Conservation (phyloP, 257 asterid genomes). For the Solanum neorickii region DNA sequence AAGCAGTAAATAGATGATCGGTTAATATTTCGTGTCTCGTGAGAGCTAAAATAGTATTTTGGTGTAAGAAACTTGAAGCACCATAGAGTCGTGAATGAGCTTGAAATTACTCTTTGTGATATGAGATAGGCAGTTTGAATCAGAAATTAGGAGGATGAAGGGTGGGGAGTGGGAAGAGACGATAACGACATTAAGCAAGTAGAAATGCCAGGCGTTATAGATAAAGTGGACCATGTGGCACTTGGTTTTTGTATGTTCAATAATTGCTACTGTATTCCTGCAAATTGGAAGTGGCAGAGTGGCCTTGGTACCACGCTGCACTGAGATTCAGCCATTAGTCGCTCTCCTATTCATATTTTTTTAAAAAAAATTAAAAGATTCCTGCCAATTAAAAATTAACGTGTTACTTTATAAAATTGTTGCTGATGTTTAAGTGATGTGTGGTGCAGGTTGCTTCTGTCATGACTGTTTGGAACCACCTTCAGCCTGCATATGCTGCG, state of each 20-base stretch:
- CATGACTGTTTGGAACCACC: slow-evolving; percentile 78
- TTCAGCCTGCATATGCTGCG: slow-evolving; percentile 78
- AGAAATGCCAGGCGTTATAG: background rate
- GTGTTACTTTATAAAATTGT: background rate
- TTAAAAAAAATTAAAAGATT: background rate
- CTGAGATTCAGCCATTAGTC: background rate
- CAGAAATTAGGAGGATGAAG: background rate
- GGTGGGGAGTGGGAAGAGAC: background rate
- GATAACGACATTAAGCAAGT: background rate
- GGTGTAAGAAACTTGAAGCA: background rate
- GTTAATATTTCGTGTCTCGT: background rate
- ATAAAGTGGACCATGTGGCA: background rate
- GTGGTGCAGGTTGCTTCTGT: slow-evolving; percentile 72
- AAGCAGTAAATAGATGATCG: background rate
- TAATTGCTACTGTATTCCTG: background rate
- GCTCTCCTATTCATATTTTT: background rate
- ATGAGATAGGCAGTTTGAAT: background rate
- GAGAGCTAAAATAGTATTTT: background rate
- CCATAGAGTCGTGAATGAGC: background rate
- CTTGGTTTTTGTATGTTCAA: background rate
- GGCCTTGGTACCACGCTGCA: background rate
- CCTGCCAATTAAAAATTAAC: background rate
- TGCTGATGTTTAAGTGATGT: slow-evolving; percentile 1
- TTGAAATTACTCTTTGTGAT: background rate
- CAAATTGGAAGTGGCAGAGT: background rate